Evolutionary conservation across 2,329 filamentous ascomycete species (phyloP), one percentile per base, ranked within the genome.

Genomic region (Beauveria scarabaeidicola): DNA sequence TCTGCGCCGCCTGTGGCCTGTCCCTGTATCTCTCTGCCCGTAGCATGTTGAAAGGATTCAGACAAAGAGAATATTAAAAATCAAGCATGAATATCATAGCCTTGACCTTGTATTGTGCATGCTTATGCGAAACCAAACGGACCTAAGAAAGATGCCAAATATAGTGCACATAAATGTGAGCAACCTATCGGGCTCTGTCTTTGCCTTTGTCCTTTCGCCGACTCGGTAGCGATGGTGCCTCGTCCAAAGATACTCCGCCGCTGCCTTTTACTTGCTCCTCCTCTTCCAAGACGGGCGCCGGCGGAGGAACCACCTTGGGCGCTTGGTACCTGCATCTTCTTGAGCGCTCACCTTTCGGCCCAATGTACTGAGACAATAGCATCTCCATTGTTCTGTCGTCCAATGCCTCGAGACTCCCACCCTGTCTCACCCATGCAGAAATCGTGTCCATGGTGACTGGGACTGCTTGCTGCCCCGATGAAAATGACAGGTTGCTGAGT

Each of bases 211-310:
- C 27, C 15, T 44, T 58, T 13, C 51, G 44, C 15, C 48, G 32
- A 23, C 17, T 36, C 4, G 40, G 36, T 5, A 21, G 27, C 17
- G 32, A 50, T 11, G 55, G 19, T 17, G 46, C 3, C 17, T 58
- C 38, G 10, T 8, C 11, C 25, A 58, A 21, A n/a, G 19, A 41
- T 3, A 51, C 55, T 4, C 55, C 55, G 3, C 55, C 56, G 7
- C 46, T 40, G 9, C 50, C 54, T 2, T 58, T 19, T 5, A 19
- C 44, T 15, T 15, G 32, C 9, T 58, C 48, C 25, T 52, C 56
- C 21, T 52, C 56, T n/a, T 58, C 56, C 21, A 52, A 23, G 11
- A 52, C 25, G 5, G 56, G 56, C 25, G 56, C 56, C 9, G 56
- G 47, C 9, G 56, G 56, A 5, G 56, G 56, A 3, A 27, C 11